phyloP scores from a whole-genome alignment of 441 rosid species.

The Adansonia madagascariensis region DNA sequence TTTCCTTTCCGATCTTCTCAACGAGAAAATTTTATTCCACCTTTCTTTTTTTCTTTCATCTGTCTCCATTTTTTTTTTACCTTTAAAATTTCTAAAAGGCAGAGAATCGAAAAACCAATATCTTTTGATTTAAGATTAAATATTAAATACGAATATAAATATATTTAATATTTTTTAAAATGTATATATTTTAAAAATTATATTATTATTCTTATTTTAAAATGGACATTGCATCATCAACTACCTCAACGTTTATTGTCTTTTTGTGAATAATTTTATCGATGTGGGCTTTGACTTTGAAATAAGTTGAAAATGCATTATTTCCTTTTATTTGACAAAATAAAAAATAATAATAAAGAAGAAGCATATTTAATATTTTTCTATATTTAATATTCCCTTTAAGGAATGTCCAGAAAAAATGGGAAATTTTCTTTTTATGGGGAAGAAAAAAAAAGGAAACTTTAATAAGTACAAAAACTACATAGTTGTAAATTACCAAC shows the following conservation, averaged over 20 bases:
- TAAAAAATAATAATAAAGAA: background rate
- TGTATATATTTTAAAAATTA: no score
- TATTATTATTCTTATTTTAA: background rate
- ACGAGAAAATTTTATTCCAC: no score
- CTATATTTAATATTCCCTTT: background rate
- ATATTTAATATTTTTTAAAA: no score
- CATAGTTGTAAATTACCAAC: background rate
- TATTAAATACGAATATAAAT: no score
- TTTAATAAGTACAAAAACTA: background rate
- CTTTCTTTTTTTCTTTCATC: no score
- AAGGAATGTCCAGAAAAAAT: background rate
- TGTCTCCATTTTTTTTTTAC: no score
- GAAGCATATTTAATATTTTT: background rate
- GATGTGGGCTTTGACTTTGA: background rate
- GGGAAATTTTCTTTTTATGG: no score
- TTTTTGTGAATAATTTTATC: background rate
- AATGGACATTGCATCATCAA: conserved; percentile 1
- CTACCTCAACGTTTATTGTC: background rate
- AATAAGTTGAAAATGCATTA: background rate
- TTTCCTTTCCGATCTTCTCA: no score
- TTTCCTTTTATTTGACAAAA: background rate
- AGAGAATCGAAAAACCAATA: no score
- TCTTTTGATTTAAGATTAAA: no score
- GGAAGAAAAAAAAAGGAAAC: background rate
- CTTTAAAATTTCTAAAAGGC: no score